Conservation (phyloP, 805 yeast species). For the Pichia insulana region DNA sequence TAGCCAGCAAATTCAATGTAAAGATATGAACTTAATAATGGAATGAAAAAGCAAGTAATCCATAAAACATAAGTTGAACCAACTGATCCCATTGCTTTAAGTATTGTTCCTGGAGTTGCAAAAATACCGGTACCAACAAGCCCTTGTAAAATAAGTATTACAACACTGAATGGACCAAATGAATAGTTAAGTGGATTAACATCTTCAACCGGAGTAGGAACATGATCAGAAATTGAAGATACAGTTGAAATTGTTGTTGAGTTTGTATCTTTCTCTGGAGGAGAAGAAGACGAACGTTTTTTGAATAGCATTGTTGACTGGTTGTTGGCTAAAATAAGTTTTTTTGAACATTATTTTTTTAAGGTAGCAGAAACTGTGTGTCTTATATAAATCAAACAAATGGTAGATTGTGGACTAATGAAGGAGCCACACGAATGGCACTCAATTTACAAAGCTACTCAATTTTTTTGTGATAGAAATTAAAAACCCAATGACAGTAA, state of each 20-base stretch:
- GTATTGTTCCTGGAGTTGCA: slow-evolving; percentile 56
- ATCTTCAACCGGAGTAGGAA: slow-evolving; percentile 30
- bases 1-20: slow-evolving; percentile 36
- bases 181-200: slow-evolving; percentile 27
- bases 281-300: too few relatives aligned
- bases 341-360: too few relatives aligned
- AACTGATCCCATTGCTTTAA: slow-evolving; percentile 34
- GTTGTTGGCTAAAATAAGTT: neutral
- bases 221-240: slow-evolving; percentile 14
- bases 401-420: too few relatives aligned
- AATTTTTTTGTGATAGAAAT: too few relatives aligned
- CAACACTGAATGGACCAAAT: slow-evolving; percentile 35
- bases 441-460: too few relatives aligned
- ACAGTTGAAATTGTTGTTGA: too few relatives aligned
- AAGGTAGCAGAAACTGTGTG: too few relatives aligned
- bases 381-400: too few relatives aligned
- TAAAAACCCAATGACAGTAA: too few relatives aligned
- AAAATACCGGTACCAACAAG: slow-evolving; percentile 74
- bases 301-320: neutral
- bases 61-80: slow-evolving; percentile 38
- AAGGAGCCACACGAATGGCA: too few relatives aligned
- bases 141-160: slow-evolving; percentile 58
- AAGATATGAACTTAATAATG: slow-evolving; percentile 29
- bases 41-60: slow-evolving; percentile 33
- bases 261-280: too few relatives aligned